Conservation (phyloP, 768 basidiomycete genomes). For the Hortiboletus campestris region DNA sequence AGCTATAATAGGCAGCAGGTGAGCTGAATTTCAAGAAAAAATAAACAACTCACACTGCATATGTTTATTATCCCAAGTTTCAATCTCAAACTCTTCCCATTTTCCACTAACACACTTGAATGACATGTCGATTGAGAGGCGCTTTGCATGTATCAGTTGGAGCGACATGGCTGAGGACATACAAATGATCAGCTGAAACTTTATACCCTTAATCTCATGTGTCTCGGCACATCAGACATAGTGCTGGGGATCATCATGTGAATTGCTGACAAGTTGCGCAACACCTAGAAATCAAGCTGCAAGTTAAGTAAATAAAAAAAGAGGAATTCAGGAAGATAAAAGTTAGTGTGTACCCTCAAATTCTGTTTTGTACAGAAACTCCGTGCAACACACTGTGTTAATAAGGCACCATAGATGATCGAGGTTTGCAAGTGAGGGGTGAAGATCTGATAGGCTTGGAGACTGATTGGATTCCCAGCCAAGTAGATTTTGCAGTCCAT, state of each 20-base stretch:
- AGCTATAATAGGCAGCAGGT: neutral
- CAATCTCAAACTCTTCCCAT: constrained; percentile 6
- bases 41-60: neutral
- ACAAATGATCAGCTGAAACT: neutral
- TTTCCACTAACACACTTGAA: neutral
- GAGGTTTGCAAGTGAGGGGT: neutral
- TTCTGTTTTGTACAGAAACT: neutral
- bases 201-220: neutral
- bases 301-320: neutral
- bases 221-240: neutral
- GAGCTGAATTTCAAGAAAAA: neutral
- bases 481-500: neutral
- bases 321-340: neutral
- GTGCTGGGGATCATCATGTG: neutral
- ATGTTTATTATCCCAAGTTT: neutral
- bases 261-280: neutral
- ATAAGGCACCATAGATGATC: neutral
- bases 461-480: neutral
- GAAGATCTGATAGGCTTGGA: neutral
- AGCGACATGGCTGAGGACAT: neutral
- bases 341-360: neutral
- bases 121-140: constrained; percentile 1
- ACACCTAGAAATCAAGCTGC: neutral
- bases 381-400: neutral
- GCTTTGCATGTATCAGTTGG: neutral